A percentile compares a stretch with the other conserved stretches of the same genome.
These are phyloP conservation scores for Yamadazyma olivae DNA, from an alignment of 805 yeast species.

Conservation along the genomic window DNA sequence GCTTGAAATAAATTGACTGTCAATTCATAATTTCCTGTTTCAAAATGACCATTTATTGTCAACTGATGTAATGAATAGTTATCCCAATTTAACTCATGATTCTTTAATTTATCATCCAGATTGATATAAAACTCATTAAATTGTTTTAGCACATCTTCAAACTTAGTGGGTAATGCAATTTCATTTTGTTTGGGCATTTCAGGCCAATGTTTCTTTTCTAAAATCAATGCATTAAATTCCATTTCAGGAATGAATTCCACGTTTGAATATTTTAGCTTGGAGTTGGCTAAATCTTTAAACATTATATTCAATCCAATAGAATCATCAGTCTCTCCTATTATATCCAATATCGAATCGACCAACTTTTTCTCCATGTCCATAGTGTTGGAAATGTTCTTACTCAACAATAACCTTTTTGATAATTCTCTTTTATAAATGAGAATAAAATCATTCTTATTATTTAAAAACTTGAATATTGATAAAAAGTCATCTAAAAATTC, in stretches of 20 bases:
- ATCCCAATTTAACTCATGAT: slow-evolving; percentile 39
- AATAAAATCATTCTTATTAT: slow-evolving; percentile 32
- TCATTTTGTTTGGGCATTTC: slow-evolving; percentile 26
- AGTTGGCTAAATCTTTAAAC: slow-evolving; percentile 30
- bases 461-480: slow-evolving; percentile 28
- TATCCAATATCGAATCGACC: slow-evolving; percentile 19
- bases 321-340: slow-evolving; percentile 30
- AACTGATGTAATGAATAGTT: slow-evolving; percentile 41
- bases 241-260: slow-evolving; percentile 5
- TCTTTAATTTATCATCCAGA: slow-evolving; percentile 18
- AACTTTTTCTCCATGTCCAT: slow-evolving; percentile 22
- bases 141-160: slow-evolving; percentile 16
- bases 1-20: slow-evolving; percentile 45
- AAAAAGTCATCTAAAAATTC: slow-evolving; percentile 18
- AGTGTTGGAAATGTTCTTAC: slow-evolving; percentile 15
- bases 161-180: slow-evolving; percentile 21
- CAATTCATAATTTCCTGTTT: slow-evolving; percentile 28
- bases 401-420: slow-evolving; percentile 31
- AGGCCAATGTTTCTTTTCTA: slow-evolving; percentile 40
- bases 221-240: slow-evolving; percentile 29
- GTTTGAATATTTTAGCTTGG: slow-evolving; percentile 16
- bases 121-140: slow-evolving; percentile 20
- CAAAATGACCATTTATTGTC: slow-evolving; percentile 28
- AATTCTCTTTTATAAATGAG: slow-evolving; percentile 30
- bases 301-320: slow-evolving; percentile 25